Evolutionary conservation across 2,329 filamentous ascomycete species (phyloP).

Genomic region (Cladosporium sp.): DNA sequence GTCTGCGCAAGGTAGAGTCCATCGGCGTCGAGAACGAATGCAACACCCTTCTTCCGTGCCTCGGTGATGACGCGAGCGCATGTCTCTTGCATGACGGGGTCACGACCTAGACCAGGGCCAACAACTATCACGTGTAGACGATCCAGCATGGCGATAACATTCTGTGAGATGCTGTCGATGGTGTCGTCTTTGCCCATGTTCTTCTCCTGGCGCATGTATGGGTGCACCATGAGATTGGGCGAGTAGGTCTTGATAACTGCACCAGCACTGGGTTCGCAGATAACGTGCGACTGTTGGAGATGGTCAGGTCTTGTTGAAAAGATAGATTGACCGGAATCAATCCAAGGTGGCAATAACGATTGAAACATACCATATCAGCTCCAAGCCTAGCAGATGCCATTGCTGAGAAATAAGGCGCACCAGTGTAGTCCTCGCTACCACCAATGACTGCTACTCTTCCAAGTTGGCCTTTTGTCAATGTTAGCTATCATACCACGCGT

Average conservation of each 20-base stretch:
- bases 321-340: not conserved
- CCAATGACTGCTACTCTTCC: conserved; percentile 91
- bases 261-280: conserved; percentile 84
- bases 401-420: conserved; percentile 95
- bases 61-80: conserved; percentile 74
- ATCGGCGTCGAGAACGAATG: conserved; percentile 89
- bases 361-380: conserved; percentile 72
- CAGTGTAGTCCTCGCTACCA: conserved; percentile 92
- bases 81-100: conserved; percentile 84
- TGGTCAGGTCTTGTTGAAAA: not conserved
- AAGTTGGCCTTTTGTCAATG: conserved; percentile 64
- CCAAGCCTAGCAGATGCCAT: conserved; percentile 92
- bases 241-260: conserved; percentile 95
- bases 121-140: conserved; percentile 90
- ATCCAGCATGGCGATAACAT: conserved; percentile 74
- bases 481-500: not conserved
- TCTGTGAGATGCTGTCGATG: conserved; percentile 59
- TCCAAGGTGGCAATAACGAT: not conserved
- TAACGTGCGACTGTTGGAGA: conserved; percentile 70
- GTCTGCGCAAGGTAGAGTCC: conserved; percentile 74
- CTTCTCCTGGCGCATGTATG: conserved; percentile 78
- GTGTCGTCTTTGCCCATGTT: conserved; percentile 52
- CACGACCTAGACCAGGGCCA: conserved; percentile 85
- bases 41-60: conserved; percentile 66
- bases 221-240: conserved; percentile 97